Evolutionary conservation across 1,284 basidiomycete species (phyloP), one percentile per base, ranked within the genome.

Genomic region (Puccinia hordei): DNA sequence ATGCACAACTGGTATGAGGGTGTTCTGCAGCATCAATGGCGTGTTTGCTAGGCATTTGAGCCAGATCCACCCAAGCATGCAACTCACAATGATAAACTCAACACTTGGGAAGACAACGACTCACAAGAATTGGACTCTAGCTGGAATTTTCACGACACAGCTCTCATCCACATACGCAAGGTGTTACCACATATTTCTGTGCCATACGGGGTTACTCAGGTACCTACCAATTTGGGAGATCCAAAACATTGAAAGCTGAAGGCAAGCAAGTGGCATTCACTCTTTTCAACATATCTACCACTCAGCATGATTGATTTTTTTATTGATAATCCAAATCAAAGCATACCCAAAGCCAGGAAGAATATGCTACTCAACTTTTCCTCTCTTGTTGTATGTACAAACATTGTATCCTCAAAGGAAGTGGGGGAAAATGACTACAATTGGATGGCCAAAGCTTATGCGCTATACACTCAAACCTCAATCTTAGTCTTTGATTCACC

Each of bases 211-310:
- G 44, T 81, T 22, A 77, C 81, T 78, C 68, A 49, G 44, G 66
- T 81, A 12, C 81, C 81, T 13, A 57, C 6, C 27, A 74, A 73
- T 27, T 24, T 81, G 27, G 82, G 82, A 19, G 73, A 68, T 13
- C 66, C 82, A 41, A 74, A 65, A 2, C 72, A 81, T 71, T 76
- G 81, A 3, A 82, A 82, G 33, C 44, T 82, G 33, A 82, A 82
- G 38, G 82, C 81, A 49, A 81, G 80, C 68, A 74, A 78, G 63
- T 82, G 71, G 59, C 73, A 81, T 44, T 57, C 81, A 3, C 76
- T 80, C 17, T 82, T 82, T 65, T 59, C 82, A n/a, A 53, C 76
- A 22, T 71, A 80, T 49, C 59, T 82, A n/a, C n/a, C n/a, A n/a
- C n/a, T n/a, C n/a, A n/a, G n/a, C n/a, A n/a, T n/a, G n/a, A n/a